Evolutionary conservation across 192 early-diverging fungal genomes (phyloP), one percentile per base, ranked within the genome.

Genomic region (Gryganskiella cystojenkinii): DNA sequence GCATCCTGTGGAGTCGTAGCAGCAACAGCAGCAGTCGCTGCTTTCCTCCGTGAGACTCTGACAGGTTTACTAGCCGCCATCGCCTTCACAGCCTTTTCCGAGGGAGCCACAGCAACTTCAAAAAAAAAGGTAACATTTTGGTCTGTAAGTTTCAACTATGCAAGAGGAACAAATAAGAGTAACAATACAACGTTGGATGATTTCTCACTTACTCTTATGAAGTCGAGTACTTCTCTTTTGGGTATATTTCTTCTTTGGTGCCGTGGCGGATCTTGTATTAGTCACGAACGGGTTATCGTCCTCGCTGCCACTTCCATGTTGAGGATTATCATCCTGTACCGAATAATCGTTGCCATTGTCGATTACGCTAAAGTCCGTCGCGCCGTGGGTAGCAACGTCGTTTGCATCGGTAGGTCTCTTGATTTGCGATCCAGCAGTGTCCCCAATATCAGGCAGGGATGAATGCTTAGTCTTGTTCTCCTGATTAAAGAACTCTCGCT

Each of bases 161-260:
- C 4, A 35, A 4, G 7, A 6, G 13, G 46, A 62, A 42, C 25
- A 59, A 44, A 14, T 34, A 54, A 17, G 4, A 54, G 15, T 54
- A 5, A 1, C 20, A 31, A 10, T 15, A 22, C 7, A 5, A 53
- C 20, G 7, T 17, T 11, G 27, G 13, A 17, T 19, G 11, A 37
- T 17, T 22, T 1, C 35, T 8, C n/a, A 62, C 65, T 37, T 69
- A 78, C 74, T 78, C 14, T 47, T 43, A 37, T 69, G 74, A 59
- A 78, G 66, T n/a, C 74, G 66, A 0, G 74, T 78, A 5, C 46
- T 35, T 47, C 74, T 34, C 61, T 78, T 78, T 42, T 78, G 74
- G 61, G 74, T 78, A 78, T 69, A 78, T 69, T 50, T 61, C 64
- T 78, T 78, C 25, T 25, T 63, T 14, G 74, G 56, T 15, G 43